Base-by-base conservation (phyloP, 495 filamentous ascomycete genomes). In the Zalerion maritima region DNA sequence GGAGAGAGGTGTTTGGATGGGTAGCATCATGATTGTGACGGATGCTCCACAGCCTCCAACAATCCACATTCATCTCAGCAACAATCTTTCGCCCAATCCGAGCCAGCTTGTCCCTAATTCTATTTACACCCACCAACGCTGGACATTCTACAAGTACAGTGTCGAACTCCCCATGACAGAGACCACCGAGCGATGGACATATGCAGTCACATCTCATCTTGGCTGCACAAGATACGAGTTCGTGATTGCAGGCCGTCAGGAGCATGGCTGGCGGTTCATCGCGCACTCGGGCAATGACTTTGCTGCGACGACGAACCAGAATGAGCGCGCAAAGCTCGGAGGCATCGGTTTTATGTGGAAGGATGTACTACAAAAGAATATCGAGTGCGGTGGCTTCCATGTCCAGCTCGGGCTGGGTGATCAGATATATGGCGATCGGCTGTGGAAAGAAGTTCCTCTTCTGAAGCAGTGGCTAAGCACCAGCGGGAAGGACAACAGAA, bases 221-320 rank as follows among this genome's bases (percentile, higher is more conserved):
- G 89, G 89, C 9, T 96, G 89, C 58, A 94, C 89, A 3, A 71
- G 89, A 11, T 97, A 93, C 54, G 89, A 97, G 54, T 97, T 97
- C 48, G 68, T 94, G n/a, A 82, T 97, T 14, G 89, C 89, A 6
- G 86, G 85, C 5, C 75, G 85, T 25, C 57, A 77, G 42, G 91
- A 97, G 55, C 79, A 76, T 2, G 81, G 75, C 49, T 97, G 89
- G 89, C 75, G 91, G n/a, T 94, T 96, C 45, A 80, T 96, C 37
- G 81, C 85, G 15, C 89, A 89, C 29, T 91, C 82, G 3, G 85
- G 86, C 6, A 96, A 96, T 44, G 89, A 96, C 47, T 97, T 96
- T 53, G 74, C 81, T 2, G 60, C 92, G 16, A 78, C 75, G 37
- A 85, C 92, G 0, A 83, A 72, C 40, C 72, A 82, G 29, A 81